Percentiles rank a stretch among this genome's conserved stretches.
phyloP scores from a whole-genome alignment of 306 rosid genomes.

The Vigna angularis region DNA sequence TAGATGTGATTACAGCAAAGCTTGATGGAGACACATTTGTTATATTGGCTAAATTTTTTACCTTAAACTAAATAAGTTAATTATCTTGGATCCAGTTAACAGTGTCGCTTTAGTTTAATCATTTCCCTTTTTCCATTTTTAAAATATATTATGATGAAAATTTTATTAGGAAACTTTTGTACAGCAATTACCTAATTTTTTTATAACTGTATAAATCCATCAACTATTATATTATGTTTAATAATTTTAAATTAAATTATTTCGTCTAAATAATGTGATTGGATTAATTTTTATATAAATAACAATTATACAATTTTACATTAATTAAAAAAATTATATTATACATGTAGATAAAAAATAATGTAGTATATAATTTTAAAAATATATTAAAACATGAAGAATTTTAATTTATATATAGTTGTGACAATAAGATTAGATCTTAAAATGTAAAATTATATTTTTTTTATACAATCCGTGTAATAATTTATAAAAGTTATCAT shows the following conservation, averaged over 20 bases:
- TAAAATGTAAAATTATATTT: too few relatives aligned
- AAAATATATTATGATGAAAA: background rate
- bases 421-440: too few relatives aligned
- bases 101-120: background rate
- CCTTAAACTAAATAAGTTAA: background rate
- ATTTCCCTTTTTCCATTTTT: background rate
- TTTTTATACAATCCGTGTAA: too few relatives aligned
- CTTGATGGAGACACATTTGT: conserved; percentile 43
- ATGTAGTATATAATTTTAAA: too few relatives aligned
- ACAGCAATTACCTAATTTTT: background rate
- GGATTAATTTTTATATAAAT: background rate
- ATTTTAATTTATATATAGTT: too few relatives aligned
- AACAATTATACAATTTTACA: too few relatives aligned
- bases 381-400: too few relatives aligned
- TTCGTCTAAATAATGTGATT: background rate
- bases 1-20: conserved; percentile 41
- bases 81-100: background rate
- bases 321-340: too few relatives aligned
- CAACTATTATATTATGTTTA: background rate
- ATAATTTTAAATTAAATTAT: background rate
- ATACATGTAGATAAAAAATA: too few relatives aligned
- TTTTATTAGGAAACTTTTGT: background rate
- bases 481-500: too few relatives aligned
- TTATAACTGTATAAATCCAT: background rate
- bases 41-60: background rate